Evolutionary conservation across 1,284 basidiomycete genomes (phyloP).

Genomic region (Golubevia sp.): DNA sequence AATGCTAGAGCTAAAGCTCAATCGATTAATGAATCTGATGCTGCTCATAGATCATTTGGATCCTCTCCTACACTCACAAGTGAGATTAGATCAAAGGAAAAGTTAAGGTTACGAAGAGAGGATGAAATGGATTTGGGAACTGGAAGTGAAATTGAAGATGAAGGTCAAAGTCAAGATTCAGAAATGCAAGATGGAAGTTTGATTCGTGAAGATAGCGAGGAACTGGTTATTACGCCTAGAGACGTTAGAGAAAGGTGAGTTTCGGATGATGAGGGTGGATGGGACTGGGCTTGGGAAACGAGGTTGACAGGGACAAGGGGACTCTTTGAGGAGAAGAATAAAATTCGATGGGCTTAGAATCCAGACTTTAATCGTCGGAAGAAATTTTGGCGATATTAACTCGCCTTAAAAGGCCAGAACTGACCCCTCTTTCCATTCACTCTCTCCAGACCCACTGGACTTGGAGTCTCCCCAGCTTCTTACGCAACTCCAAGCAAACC

Average conservation of each 20-base stretch:
- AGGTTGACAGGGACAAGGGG: no score
- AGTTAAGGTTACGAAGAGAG: slow-evolving; percentile 6
- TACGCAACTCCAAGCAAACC: slow-evolving; percentile 25
- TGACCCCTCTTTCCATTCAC: no score
- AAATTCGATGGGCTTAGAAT: no score
- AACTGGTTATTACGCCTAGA: slow-evolving; percentile 6
- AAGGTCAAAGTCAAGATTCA: no score
- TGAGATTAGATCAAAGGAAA: slow-evolving; percentile 12
- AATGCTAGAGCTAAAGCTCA: background rate
- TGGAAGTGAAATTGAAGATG: no score
- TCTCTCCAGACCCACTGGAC: background rate
- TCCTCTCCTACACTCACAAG: slow-evolving; percentile 10
- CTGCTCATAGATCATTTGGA: background rate
- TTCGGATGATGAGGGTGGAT: no score
- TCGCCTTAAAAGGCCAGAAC: no score
- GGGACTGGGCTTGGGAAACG: no score
- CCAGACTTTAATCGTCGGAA: no score
- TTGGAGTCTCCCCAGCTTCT: slow-evolving; percentile 15
- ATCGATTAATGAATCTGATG: background rate
- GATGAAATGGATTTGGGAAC: no score
- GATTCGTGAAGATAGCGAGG: background rate
- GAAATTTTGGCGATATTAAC: no score
- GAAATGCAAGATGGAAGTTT: background rate
- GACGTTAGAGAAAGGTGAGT: slow-evolving; percentile 22
- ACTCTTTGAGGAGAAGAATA: no score